Evolutionary conservation across 306 rosid species (phyloP), one percentile per base, ranked within the genome.

Genomic region (Castanea sativa): DNA sequence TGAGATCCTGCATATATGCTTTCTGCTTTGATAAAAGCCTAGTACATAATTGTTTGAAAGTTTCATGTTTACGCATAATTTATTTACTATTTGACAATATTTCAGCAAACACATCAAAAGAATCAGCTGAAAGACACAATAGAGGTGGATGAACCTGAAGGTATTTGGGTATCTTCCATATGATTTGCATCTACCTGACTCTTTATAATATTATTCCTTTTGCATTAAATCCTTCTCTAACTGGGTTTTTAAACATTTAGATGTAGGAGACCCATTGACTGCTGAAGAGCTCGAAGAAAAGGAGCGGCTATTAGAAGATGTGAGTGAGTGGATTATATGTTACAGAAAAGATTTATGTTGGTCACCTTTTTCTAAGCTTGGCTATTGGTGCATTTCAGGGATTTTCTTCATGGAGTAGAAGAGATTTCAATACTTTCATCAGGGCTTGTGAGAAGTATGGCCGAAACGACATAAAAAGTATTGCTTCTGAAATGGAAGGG

Each of bases 381-480:
- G 81, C 78, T 78, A 45, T 85, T 79, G 80, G 30, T 83, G 58
- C 23, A 71, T 71, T 77, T 59, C 60, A 95, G 99, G 99, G 99
- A 69, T 95, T 95, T 87, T 93, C 99, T 68, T 85, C 99, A 59
- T 95, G 99, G 99, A 95, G 94, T 84, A 82, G 99, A 41, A 93
- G 90, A 85, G 99, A 95, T 86, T 95, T 95, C 78, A 95, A 93
- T 83, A 90, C 98, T 65, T 95, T 95, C 85, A 88, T 93, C 63
- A 95, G 98, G 88, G 99, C 98, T 71, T 95, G 99, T 82, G 99
- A 95, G 88, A 95, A 91, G 85, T 95, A 95, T 88, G 99, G 99
- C 65, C 91, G 99, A 77, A 86, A 83, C 77, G 99, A 95, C 82
- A 91, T 92, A 21, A 91, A 80, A 80, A 83, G 88, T 79, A 91